Conservation (phyloP, 1,139 yeast species). For the Zygoascus meyerae region DNA sequence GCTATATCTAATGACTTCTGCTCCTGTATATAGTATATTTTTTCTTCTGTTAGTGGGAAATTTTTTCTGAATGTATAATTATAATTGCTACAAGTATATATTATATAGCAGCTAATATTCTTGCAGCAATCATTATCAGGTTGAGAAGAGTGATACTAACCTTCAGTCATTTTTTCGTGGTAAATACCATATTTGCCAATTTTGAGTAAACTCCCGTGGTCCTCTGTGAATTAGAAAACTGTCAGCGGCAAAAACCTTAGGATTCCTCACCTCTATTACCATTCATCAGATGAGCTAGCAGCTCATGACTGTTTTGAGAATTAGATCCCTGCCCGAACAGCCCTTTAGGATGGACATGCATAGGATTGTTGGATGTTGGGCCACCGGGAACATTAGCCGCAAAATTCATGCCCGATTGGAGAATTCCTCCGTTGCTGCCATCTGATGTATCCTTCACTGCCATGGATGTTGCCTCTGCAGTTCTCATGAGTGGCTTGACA, state of each 20-base stretch:
- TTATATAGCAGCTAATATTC: neutral
- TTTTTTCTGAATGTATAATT: neutral
- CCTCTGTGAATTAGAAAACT: slow-evolving; percentile 1
- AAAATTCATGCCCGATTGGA: slow-evolving; percentile 6
- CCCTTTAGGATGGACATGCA: slow-evolving; percentile 15
- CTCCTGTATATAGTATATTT: neutral
- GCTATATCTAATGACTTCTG: neutral
- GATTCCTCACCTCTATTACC: slow-evolving; percentile 16
- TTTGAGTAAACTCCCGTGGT: neutral
- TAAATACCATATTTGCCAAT: neutral
- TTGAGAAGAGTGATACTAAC: neutral
- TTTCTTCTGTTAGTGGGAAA: neutral
- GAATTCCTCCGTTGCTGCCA: neutral
- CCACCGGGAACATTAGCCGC: slow-evolving; percentile 16
- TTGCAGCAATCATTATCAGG: neutral
- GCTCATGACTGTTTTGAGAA: slow-evolving; percentile 32
- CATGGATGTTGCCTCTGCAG: neutral
- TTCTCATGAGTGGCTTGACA: neutral
- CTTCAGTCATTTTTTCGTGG: neutral
- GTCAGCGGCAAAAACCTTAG: neutral
- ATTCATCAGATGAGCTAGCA: slow-evolving; percentile 36
- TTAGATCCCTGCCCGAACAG: slow-evolving; percentile 20
- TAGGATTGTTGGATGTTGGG: slow-evolving; percentile 26
- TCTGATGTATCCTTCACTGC: neutral
- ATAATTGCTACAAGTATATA: slow-evolving; percentile 6